Evolutionary conservation across 2,329 filamentous ascomycete genomes (phyloP).

Genomic region (Monosporascus sp.): DNA sequence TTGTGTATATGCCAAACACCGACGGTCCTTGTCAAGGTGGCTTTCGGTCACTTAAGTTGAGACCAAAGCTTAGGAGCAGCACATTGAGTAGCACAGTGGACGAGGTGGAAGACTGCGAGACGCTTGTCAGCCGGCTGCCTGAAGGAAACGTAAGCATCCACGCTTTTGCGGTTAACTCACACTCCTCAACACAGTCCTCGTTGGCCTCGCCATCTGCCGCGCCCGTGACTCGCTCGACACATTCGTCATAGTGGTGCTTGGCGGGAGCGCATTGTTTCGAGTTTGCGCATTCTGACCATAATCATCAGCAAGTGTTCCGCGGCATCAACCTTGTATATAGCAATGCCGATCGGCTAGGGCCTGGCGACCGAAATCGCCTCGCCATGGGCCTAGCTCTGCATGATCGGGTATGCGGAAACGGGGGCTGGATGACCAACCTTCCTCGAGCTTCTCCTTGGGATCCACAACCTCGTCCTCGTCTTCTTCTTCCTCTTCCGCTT

Average conservation of each 20-base stretch:
- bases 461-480: constrained; percentile 80
- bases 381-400: background rate
- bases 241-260: constrained; percentile 99
- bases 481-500: constrained; percentile 75
- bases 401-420: background rate
- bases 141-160: no score
- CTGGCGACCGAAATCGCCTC: no score
- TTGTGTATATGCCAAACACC: constrained; percentile 5
- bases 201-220: constrained; percentile 64
- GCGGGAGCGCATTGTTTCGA: constrained; percentile 76
- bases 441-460: constrained; percentile 81
- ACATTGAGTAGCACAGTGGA: constrained; percentile 89
- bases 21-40: constrained; percentile 10
- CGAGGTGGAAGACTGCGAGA: constrained; percentile 89
- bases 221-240: constrained; percentile 83
- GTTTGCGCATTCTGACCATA: constrained; percentile 74
- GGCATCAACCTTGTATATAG: background rate
- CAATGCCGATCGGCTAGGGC: no score
- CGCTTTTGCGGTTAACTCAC: constrained; percentile 50
- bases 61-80: constrained; percentile 95
- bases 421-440: constrained; percentile 62
- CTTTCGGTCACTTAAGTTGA: constrained; percentile 71
- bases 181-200: constrained; percentile 99
- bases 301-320: constrained; percentile 10
- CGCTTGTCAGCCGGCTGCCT: background rate